phyloP scores from a whole-genome alignment of 192 early-diverging fungal species.

The Glomus cerebriforme region DNA sequence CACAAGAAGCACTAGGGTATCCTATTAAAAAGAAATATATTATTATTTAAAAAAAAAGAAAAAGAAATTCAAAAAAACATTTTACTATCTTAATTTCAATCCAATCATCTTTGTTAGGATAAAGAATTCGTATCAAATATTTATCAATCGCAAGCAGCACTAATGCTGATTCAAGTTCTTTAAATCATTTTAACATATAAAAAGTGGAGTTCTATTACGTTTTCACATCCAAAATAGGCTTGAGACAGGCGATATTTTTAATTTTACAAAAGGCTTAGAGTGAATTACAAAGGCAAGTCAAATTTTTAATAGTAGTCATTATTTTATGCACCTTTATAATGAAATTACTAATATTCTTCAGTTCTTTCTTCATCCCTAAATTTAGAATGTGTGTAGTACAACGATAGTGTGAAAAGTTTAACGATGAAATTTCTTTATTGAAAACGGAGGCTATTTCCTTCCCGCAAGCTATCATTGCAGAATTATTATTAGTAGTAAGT shows the following conservation, averaged over 20 bases:
- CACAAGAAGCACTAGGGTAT: background rate
- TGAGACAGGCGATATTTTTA: background rate
- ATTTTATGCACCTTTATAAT: background rate
- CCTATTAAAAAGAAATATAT: background rate
- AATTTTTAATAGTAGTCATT: constrained; percentile 2
- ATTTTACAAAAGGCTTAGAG: background rate
- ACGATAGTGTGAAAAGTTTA: background rate
- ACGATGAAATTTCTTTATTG: background rate
- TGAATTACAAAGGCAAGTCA: background rate
- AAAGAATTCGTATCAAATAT: background rate
- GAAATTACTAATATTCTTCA: background rate
- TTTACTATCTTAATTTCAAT: background rate
- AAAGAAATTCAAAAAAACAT: background rate
- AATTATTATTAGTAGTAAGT: constrained; percentile 12
- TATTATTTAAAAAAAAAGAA: background rate
- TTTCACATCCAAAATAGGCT: too few species aligned
- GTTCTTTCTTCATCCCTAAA: background rate
- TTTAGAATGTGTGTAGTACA: constrained; percentile 6
- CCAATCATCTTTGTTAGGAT: background rate
- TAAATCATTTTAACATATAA: background rate
- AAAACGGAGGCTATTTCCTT: background rate
- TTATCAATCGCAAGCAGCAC: background rate
- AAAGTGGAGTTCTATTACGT: too few species aligned
- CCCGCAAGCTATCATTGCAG: constrained; percentile 5
- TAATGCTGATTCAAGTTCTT: background rate